These are phyloP conservation scores for Shiraia sp. DNA, from an alignment of 2,329 filamentous ascomycete genomes.

Conservation along the genomic window DNA sequence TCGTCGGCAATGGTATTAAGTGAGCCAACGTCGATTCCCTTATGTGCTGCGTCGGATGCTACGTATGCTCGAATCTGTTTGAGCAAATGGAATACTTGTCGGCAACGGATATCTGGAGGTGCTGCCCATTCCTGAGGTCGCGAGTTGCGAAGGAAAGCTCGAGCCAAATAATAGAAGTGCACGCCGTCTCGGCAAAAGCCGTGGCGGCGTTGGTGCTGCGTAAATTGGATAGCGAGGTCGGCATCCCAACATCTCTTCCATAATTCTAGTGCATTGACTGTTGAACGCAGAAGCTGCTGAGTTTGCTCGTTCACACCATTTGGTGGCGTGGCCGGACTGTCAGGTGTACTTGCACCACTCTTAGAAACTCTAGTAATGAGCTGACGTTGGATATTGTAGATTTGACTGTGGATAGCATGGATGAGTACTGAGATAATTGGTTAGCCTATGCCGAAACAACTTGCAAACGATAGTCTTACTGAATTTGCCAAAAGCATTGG, in stretches of 20 bases:
- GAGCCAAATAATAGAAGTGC: conserved; percentile 74
- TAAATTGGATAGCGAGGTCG: conserved; percentile 71
- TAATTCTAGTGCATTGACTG: conserved; percentile 64
- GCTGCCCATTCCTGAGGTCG: conserved; percentile 58
- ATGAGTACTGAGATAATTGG: conserved; percentile 60
- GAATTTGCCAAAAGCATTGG: conserved; percentile 75
- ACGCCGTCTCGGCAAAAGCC: conserved; percentile 74
- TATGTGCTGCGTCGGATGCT: conserved; percentile 64
- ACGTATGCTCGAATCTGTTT: conserved; percentile 66
- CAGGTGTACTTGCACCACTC: conserved; percentile 59
- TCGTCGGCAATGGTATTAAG: conserved; percentile 70
- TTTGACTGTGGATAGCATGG: conserved; percentile 67
- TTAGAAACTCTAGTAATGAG: conserved; percentile 37
- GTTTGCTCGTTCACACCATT: conserved; percentile 49
- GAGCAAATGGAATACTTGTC: conserved; percentile 63
- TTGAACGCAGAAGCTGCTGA: conserved; percentile 53
- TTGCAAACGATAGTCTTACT: conserved; percentile 12
- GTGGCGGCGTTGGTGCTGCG: conserved; percentile 62
- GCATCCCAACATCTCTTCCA: conserved; percentile 74
- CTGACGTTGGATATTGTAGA: conserved; percentile 58
- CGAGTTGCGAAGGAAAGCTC: conserved; percentile 65
- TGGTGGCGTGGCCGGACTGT: conserved; percentile 50
- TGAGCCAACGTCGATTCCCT: conserved; percentile 70
- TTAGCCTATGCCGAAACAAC: conserved; percentile 7
- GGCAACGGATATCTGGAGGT: conserved; percentile 63